phyloP scores from a whole-genome alignment of 176 grass and related monocot species.

The Zizania latifolia region DNA sequence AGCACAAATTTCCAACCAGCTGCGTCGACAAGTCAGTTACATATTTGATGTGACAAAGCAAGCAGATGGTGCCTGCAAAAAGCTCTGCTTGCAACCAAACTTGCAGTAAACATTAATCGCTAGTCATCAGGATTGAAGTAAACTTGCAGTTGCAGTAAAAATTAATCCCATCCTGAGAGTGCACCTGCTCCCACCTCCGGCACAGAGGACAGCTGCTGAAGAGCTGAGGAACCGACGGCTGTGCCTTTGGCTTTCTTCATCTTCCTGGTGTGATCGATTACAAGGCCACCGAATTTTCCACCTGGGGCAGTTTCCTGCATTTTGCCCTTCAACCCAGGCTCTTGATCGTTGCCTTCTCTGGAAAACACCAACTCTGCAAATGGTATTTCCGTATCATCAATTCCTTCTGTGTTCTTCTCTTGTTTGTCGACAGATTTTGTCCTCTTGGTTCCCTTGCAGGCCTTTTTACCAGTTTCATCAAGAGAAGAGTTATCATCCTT shows the following conservation, averaged over 20 bases:
- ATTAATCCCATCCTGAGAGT: slow-evolving; percentile 60
- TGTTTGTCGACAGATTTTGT: slow-evolving; percentile 32
- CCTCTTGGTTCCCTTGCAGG: slow-evolving; percentile 39
- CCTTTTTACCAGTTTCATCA: slow-evolving; percentile 12
- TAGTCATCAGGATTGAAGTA: not conserved
- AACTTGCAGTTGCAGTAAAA: not conserved
- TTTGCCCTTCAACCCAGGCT: slow-evolving; percentile 27
- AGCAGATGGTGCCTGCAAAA: not conserved
- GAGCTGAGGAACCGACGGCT: slow-evolving; percentile 23
- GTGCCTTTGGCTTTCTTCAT: slow-evolving; percentile 45
- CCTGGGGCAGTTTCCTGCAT: slow-evolving; percentile 14
- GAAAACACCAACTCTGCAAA: slow-evolving; percentile 62
- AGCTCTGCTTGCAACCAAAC: not conserved
- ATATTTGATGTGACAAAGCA: not conserved
- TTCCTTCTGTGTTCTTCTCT: slow-evolving; percentile 34
- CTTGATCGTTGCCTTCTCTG: not conserved
- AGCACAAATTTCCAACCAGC: not conserved
- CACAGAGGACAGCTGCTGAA: slow-evolving; percentile 41
- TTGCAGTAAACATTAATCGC: not conserved
- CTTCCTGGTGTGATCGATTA: slow-evolving; percentile 76
- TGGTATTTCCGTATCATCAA: slow-evolving; percentile 53
- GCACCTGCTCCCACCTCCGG: slow-evolving; percentile 56
- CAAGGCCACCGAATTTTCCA: slow-evolving; percentile 40
- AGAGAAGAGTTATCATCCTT: slow-evolving; percentile 24
- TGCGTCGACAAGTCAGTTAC: not conserved